A percentile compares a stretch with the other conserved stretches of the same genome.
Conservation (phyloP, 208 protist species). For the Trypanosoma melophagium region DNA sequence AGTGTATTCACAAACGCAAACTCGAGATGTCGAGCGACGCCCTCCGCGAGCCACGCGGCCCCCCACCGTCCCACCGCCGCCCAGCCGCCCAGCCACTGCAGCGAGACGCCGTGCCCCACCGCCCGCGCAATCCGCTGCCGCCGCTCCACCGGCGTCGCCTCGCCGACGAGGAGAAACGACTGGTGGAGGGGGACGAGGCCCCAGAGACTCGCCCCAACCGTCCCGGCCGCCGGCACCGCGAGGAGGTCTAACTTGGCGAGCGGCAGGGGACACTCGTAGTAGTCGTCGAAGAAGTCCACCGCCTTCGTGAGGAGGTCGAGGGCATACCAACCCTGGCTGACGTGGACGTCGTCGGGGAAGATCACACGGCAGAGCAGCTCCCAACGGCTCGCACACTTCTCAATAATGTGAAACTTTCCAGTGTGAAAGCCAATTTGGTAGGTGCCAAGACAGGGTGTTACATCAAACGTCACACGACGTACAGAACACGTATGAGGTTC, state of each 20-base stretch:
- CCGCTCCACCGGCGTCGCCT: conserved; percentile 44
- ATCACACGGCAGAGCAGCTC: conserved; percentile 62
- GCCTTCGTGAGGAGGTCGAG: conserved; percentile 87
- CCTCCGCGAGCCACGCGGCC: conserved; percentile 97
- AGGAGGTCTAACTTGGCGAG: conserved; percentile 91
- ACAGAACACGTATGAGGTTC: neutral
- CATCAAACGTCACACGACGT: conserved; percentile 38
- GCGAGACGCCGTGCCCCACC: conserved; percentile 93
- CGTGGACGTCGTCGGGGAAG: conserved; percentile 35
- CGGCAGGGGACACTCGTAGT: conserved; percentile 86
- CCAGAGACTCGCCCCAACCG: conserved; percentile 89
- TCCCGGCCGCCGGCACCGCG: conserved; percentile 33
- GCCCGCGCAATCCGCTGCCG: conserved; percentile 86
- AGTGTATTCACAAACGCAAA: conserved; percentile 74
- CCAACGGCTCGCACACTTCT: conserved; percentile 39
- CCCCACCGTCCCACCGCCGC: conserved; percentile 95
- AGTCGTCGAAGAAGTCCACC: conserved; percentile 85
- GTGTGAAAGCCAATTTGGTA: conserved; percentile 84
- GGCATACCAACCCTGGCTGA: conserved; percentile 69
- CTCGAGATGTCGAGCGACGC: conserved; percentile 95
- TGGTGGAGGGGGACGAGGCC: conserved; percentile 87
- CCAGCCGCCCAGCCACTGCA: conserved; percentile 95
- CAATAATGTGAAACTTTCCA: conserved; percentile 90
- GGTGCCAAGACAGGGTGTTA: conserved; percentile 51
- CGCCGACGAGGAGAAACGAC: conserved; percentile 63